Conservation (phyloP, 805 yeast genomes). For the Pichia scutulata region DNA sequence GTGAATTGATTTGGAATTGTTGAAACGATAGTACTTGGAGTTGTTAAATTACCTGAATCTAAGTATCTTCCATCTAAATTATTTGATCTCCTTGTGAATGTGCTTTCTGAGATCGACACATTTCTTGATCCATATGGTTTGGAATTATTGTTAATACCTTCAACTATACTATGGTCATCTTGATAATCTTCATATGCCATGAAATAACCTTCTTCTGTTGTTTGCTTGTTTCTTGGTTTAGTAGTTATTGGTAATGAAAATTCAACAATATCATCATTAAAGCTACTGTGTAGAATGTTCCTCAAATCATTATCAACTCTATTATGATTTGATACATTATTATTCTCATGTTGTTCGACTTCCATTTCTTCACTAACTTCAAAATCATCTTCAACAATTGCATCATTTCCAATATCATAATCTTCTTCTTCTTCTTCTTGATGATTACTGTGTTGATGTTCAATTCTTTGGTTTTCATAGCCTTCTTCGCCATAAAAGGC, state of each 20-base stretch:
- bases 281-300: slow-evolving; percentile 10
- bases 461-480: slow-evolving; percentile 6
- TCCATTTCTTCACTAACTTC: neutral
- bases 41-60: slow-evolving; percentile 6
- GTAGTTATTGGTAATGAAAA: neutral
- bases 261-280: slow-evolving; percentile 6
- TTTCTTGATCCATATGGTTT: neutral
- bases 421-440: slow-evolving; percentile 21
- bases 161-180: slow-evolving; percentile 25
- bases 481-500: slow-evolving; percentile 25
- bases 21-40: slow-evolving; percentile 6
- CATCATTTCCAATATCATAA: slow-evolving; percentile 17
- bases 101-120: slow-evolving; percentile 8
- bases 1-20: slow-evolving; percentile 8
- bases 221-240: neutral
- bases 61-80: slow-evolving; percentile 1
- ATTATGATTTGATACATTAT: neutral
- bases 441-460: neutral
- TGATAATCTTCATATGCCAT: slow-evolving; percentile 34
- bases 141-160: neutral
- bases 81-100: slow-evolving; percentile 5
- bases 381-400: slow-evolving; percentile 6
- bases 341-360: neutral
- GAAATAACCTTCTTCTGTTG: slow-evolving; percentile 21
- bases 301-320: neutral